A percentile compares a stretch with the other conserved stretches of the same genome.
Evolutionary conservation across 352 stramenopile species (phyloP).

Genomic region (Phytophthora hybrid): DNA sequence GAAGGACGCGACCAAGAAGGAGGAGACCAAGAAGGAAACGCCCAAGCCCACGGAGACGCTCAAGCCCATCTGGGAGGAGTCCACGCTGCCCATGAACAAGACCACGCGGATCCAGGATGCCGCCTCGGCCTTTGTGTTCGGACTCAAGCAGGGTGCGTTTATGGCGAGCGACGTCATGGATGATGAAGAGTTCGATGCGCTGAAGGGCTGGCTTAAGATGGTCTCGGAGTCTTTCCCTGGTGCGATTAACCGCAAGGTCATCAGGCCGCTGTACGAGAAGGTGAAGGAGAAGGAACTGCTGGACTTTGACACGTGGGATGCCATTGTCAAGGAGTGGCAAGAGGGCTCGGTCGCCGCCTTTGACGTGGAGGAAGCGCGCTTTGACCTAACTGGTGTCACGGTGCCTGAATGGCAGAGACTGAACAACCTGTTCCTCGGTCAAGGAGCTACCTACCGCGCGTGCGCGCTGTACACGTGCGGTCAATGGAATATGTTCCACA

Average conservation of each 20-base stretch:
- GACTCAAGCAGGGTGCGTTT: conserved; percentile 79
- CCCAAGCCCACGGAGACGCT: conserved; percentile 19
- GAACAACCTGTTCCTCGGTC: conserved; percentile 68
- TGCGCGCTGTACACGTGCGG: conserved; percentile 86
- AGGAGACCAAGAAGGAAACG: conserved; percentile 25
- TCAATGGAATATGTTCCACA: conserved; percentile 91
- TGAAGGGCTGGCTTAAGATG: conserved; percentile 82
- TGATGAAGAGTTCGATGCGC: conserved; percentile 76
- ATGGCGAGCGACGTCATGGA: conserved; percentile 81
- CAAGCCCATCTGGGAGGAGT: conserved; percentile 74
- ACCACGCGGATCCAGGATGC: conserved; percentile 82
- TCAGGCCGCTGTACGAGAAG: conserved; percentile 55
- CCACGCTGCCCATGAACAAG: conserved; percentile 75
- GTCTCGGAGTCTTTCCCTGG: conserved; percentile 80
- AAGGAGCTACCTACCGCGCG: conserved; percentile 70
- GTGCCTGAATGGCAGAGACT: conserved; percentile 78
- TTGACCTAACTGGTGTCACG: conserved; percentile 52
- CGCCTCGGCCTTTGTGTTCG: conserved; percentile 82
- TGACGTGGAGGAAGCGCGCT: conserved; percentile 58
- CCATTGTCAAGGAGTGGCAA: conserved; percentile 71
- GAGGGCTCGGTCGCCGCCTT: conserved; percentile 58
- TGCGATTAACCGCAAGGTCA: conserved; percentile 75
- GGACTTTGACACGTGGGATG: conserved; percentile 79
- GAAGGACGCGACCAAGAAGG: conserved; percentile 15
- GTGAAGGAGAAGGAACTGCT: conserved; percentile 65